Conservation (phyloP, 345 rosid genomes). For the Salix koriyanagi region DNA sequence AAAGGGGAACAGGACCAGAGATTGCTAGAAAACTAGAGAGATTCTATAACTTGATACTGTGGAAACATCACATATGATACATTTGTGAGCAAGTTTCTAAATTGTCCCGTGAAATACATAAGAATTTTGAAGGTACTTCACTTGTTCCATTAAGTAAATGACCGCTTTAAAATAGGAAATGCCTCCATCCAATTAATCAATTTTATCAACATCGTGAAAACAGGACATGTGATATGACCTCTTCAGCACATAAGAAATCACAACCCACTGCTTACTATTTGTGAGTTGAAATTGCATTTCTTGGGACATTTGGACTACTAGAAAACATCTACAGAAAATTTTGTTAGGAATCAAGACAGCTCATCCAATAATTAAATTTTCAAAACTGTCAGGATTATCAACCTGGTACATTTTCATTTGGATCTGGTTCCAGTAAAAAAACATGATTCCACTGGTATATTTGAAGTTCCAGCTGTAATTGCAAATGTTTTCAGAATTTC, state of each 20-base stretch:
- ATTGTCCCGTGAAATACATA: not conserved
- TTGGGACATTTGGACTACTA: not conserved
- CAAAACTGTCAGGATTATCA: not conserved
- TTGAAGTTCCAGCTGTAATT: not conserved
- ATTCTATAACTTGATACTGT: not conserved
- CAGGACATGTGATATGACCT: too few relatives aligned
- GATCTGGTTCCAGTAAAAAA: not conserved
- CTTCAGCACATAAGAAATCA: not conserved
- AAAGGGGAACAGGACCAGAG: not conserved
- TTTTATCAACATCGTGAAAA: too few relatives aligned
- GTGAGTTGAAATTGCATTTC: not conserved
- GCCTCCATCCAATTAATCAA: too few relatives aligned
- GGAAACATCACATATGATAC: not conserved
- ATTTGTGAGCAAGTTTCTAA: not conserved
- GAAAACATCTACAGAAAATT: not conserved
- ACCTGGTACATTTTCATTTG: not conserved
- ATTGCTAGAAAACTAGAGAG: not conserved
- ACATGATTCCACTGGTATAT: not conserved
- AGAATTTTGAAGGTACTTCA: not conserved
- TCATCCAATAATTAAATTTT: not conserved
- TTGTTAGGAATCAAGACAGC: not conserved
- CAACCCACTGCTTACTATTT: not conserved
- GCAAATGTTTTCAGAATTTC: constrained; percentile 2
- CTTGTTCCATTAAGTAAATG: not conserved
- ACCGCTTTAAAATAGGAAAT: not conserved